phyloP scores from a whole-genome alignment of 2,329 filamentous ascomycete species.

The Pseudogymnoascus sp. region DNA sequence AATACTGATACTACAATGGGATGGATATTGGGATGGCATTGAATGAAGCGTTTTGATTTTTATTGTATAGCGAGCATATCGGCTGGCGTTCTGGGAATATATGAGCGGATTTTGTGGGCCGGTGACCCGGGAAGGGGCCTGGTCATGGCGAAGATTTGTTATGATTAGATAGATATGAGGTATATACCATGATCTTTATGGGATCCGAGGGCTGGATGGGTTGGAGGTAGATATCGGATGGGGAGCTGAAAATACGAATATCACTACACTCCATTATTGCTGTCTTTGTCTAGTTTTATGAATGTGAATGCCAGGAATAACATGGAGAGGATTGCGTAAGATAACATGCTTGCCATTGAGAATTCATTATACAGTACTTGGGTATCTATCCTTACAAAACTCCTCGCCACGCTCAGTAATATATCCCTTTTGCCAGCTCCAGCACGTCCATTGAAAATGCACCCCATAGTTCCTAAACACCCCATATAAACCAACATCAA shows the following conservation, averaged over 20 bases:
- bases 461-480: neutral
- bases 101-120: neutral
- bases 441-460: neutral
- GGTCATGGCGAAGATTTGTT: neutral
- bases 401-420: constrained; percentile 2
- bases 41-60: constrained; percentile 1
- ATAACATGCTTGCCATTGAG: neutral
- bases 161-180: constrained; percentile 3
- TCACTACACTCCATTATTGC: constrained; percentile 1
- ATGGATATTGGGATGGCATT: constrained; percentile 1
- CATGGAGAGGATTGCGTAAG: neutral
- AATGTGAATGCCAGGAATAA: neutral
- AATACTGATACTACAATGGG: neutral
- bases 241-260: neutral
- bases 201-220: neutral
- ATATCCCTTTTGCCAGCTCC: neutral
- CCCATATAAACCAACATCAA: neutral
- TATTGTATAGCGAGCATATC: constrained; percentile 10
- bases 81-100: neutral
- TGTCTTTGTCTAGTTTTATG: neutral
- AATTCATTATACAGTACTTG: constrained; percentile 12
- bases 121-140: neutral
- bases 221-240: neutral
- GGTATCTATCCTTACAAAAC: constrained; percentile 12
- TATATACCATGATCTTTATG: constrained; percentile 10